Evolutionary conservation across 768 basidiomycete genomes (phyloP), one percentile per base, ranked within the genome.

Genomic region (Tulasnella sp.): DNA sequence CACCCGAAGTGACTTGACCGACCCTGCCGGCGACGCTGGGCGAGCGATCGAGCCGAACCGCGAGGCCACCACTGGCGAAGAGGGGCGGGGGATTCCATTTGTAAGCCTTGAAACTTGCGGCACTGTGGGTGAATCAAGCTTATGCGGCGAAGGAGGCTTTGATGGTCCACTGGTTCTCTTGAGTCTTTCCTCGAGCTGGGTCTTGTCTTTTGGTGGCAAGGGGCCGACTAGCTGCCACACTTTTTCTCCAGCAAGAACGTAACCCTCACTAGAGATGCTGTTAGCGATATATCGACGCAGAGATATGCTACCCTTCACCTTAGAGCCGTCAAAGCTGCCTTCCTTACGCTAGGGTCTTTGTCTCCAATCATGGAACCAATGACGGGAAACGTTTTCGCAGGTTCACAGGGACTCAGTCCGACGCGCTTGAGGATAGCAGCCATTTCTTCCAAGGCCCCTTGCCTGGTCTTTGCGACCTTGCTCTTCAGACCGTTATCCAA

Each of bases 401-500:
- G 92, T 71, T 95, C 92, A 79, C 93, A 95, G 31, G 91, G 90
- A 64, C 87, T 87, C 83, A 93, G 88, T 25, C 96, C 95, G 29
- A 92, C 93, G 71, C 90, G 89, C 80, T 91, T 93, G 78, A 97
- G 83, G 39, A 97, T 85, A 42, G 85, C 85, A 4, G 88, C 90
- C 73, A 97, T 84, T 81, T 96, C 95, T 78, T 97, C 95, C 67
- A 96, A 84, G 25, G 91, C 86, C 15, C 94, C 93, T 83, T 94
- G 92, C 15, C 96, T 89, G 14, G 94, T 93, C 83, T 96, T 96
- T 3, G 95, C 91, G 22, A 95, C 93, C 83, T 96, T 96, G 22
- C 93, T 91, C 82, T 90, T 92, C 58, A 96, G 83, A 19, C 97
- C 97, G 81, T 96, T 88, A 49, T 97, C 94, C 14, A 97, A 86